Conservation (phyloP, 768 basidiomycete species). For the Crassisporium funariophilum region DNA sequence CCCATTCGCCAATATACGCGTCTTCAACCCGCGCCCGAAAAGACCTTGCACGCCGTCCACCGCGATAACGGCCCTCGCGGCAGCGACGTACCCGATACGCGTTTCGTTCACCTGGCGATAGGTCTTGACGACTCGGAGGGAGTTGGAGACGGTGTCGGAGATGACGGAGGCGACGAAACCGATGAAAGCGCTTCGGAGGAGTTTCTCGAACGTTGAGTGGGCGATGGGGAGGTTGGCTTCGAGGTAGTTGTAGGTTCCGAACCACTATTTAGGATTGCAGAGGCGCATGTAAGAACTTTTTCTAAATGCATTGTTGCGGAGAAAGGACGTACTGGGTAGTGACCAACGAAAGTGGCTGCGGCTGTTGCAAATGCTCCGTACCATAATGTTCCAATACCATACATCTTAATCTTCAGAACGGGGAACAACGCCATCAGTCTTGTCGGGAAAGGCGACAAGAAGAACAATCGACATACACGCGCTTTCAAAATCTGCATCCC, state of each 20-base stretch:
- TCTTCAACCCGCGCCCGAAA: constrained; percentile 89
- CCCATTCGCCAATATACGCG: constrained; percentile 87
- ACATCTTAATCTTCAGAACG: constrained; percentile 57
- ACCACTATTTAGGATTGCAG: constrained; percentile 59
- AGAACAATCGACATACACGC: constrained; percentile 47
- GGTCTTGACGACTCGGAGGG: constrained; percentile 91
- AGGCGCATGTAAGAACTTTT: not conserved
- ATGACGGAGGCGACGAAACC: constrained; percentile 86
- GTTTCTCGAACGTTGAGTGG: constrained; percentile 53
- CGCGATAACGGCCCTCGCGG: constrained; percentile 75
- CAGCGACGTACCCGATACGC: constrained; percentile 76
- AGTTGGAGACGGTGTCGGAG: constrained; percentile 88
- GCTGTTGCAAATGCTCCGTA: constrained; percentile 92
- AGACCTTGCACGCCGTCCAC: constrained; percentile 78
- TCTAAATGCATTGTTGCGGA: not conserved
- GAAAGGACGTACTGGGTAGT: constrained; percentile 67
- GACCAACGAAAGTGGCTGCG: constrained; percentile 90
- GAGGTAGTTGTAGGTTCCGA: constrained; percentile 84
- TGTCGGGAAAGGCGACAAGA: not conserved
- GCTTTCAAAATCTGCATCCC: constrained; percentile 68
- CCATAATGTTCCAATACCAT: constrained; percentile 82
- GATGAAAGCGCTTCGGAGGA: constrained; percentile 84
- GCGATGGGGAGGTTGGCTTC: constrained; percentile 60
- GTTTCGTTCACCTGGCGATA: constrained; percentile 90
- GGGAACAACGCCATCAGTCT: not conserved